These are phyloP conservation scores for Grosmannia clavigera DNA, from an alignment of 2,329 filamentous ascomycete genomes.

Conservation along the genomic window DNA sequence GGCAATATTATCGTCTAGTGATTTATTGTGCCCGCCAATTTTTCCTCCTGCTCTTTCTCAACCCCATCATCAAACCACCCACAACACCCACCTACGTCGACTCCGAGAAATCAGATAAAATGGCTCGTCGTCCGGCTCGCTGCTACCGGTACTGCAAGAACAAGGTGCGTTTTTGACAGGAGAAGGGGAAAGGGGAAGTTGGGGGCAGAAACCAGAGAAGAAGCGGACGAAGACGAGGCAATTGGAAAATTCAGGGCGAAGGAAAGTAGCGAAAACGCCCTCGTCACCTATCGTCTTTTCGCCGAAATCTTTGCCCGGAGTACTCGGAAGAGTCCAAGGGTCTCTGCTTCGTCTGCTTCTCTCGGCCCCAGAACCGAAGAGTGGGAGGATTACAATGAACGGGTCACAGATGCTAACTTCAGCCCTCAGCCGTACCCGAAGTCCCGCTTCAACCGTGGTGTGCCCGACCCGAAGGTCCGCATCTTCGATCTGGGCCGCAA, in stretches of 20 bases:
- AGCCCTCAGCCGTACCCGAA: conserved; percentile 81
- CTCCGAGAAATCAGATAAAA: conserved; percentile 54
- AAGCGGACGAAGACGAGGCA: not conserved
- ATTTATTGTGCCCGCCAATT: conserved; percentile 3
- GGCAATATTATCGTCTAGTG: conserved; percentile 5
- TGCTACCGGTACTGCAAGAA: conserved; percentile 99
- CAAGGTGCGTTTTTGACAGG: conserved; percentile 58
- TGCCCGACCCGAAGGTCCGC: conserved; percentile 70
- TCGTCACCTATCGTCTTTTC: no score
- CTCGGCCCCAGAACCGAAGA: no score
- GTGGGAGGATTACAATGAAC: no score
- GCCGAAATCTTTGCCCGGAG: no score
- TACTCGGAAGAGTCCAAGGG: no score
- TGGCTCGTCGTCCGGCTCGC: conserved; percentile 98
- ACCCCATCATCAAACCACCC: conserved; percentile 24
- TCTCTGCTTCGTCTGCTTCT: not conserved
- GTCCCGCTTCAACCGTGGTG: conserved; percentile 99
- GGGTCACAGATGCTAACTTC: not conserved
- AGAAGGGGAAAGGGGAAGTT: not conserved
- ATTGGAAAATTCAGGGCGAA: no score
- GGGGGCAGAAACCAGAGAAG: not conserved
- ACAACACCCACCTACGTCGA: conserved; percentile 11
- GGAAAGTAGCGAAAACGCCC: no score
- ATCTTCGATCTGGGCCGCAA: conserved; percentile 99
- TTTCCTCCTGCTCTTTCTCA: conserved; percentile 17